These are phyloP conservation scores for Epichloe coenophiala DNA, from an alignment of 2,329 filamentous ascomycete species.

Conservation along the genomic window DNA sequence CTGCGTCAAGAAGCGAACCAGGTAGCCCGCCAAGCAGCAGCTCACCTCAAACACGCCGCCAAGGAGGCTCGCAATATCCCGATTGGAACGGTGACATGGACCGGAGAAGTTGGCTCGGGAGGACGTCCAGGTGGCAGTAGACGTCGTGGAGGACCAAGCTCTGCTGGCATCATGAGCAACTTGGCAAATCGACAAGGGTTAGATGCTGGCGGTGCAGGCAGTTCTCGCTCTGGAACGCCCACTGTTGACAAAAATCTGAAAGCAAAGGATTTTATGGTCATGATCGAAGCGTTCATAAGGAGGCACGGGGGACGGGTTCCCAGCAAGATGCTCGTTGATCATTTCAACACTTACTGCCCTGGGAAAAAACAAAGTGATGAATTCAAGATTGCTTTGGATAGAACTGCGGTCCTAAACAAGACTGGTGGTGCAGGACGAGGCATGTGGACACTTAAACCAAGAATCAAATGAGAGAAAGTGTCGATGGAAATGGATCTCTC, in stretches of 20 bases:
- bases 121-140: conserved; percentile 51
- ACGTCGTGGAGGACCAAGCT: conserved; percentile 38
- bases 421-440: conserved; percentile 36
- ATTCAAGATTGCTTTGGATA: conserved; percentile 70
- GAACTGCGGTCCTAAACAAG: conserved; percentile 59
- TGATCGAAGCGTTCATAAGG: conserved; percentile 69
- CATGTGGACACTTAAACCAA: conserved; percentile 37
- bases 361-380: conserved; percentile 54
- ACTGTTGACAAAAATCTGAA: conserved; percentile 26
- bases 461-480: conserved; percentile 10
- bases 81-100: conserved; percentile 87
- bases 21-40: conserved; percentile 65
- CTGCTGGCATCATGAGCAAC: conserved; percentile 40
- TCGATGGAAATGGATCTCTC: background rate
- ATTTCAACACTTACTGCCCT: conserved; percentile 69
- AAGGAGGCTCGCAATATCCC: conserved; percentile 60
- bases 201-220: conserved; percentile 26
- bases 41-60: conserved; percentile 58
- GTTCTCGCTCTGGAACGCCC: conserved; percentile 34
- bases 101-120: conserved; percentile 65
- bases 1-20: conserved; percentile 71
- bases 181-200: conserved; percentile 44
- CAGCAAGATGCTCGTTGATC: conserved; percentile 76
- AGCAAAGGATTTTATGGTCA: conserved; percentile 49
- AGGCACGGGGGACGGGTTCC: conserved; percentile 70